Conservation (phyloP, 2,329 filamentous ascomycete species). For the Aureobasidium namibiae region DNA sequence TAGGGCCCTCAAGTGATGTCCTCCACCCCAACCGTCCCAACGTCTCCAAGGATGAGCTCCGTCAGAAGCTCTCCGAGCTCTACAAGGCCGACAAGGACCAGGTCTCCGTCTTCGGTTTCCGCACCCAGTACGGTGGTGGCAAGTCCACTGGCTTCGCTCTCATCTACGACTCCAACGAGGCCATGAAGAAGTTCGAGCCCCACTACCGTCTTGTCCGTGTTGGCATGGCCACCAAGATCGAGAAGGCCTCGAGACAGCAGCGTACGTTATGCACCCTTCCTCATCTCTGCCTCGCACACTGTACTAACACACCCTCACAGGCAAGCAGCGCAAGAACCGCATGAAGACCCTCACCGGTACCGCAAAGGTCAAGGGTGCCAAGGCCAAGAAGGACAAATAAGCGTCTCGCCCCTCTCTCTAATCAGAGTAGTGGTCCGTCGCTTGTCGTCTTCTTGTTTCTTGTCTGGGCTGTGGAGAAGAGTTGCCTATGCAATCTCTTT, state of each 20-base stretch:
- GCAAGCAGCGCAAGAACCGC: conserved; percentile 99
- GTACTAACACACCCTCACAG: conserved; percentile 44
- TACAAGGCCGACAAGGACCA: conserved; percentile 99
- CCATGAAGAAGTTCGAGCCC: conserved; percentile 99
- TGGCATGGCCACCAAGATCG: conserved; percentile 85
- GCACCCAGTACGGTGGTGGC: conserved; percentile 98
- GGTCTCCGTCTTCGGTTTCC: conserved; percentile 96
- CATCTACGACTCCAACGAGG: conserved; percentile 96
- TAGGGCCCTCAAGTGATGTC: conserved; percentile 65
- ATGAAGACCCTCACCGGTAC: conserved; percentile 97
- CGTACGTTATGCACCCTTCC: conserved; percentile 59
- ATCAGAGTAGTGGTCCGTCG: neutral
- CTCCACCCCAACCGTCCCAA: conserved; percentile 98
- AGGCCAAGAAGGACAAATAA: conserved; percentile 63
- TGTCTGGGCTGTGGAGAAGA: neutral
- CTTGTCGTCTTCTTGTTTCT: neutral
- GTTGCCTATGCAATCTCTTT: too few species aligned
- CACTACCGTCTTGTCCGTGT: conserved; percentile 94
- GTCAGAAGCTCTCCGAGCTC: conserved; percentile 82
- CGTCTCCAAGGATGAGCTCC: conserved; percentile 98
- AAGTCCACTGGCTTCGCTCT: conserved; percentile 99
- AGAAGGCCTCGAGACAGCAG: conserved; percentile 97
- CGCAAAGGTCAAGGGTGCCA: conserved; percentile 94
- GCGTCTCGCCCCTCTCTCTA: conserved; percentile 17
- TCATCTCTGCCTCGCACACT: neutral